Base-by-base conservation (phyloP, 2,329 filamentous ascomycete genomes). In the Podosphaera aphanis region DNA sequence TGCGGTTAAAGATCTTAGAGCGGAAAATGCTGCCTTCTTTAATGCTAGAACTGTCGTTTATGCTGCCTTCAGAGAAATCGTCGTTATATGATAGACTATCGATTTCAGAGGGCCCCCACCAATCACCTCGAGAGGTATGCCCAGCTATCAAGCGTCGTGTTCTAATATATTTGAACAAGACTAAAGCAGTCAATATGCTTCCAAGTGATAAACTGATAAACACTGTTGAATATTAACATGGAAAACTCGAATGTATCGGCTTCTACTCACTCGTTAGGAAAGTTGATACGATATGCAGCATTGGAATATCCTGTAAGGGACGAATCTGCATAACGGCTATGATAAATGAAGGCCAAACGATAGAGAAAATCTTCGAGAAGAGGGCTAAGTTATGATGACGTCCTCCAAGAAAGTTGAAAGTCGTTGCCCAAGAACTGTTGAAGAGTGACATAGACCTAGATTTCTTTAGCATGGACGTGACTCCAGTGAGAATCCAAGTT, bases 151-250 rank as follows among this genome's bases (percentile, higher is more conserved):
- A 53, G 18, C 58, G 51, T 16, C 62, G 57, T 13, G 62, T 61
- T 45, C 59, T 57, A 13, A 67, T 50, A 44, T 67, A 67, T 53
- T 61, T 63, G 43, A 53, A 56, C 3, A 66, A 53, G 31, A 64
- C 65, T 20, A 61, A 55, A 5, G 64, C 39, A 19, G 66, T 57
- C 2, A 65, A 53, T 3, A 63, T 33, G 13, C 54, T 57, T 13
- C 63, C 62, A 16, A 56, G 47, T 1, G 56, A 55, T n/a, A 66
- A 54, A 48, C 61, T 62, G 8, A 59, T 48, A 35, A 63, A 56
- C 54, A 67, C 65, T 67, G 37, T n/a, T 23, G 13, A 35, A 42
- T n/a, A 42, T 46, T 11, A 47, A 48, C 35, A 4, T 13, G 19
- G n/a, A n/a, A 18, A 33, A 23, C 16, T 37, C 2, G 20, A n/a